Base-by-base conservation (phyloP, 176 grass and related monocot species). In the Zoysia pacifica region DNA sequence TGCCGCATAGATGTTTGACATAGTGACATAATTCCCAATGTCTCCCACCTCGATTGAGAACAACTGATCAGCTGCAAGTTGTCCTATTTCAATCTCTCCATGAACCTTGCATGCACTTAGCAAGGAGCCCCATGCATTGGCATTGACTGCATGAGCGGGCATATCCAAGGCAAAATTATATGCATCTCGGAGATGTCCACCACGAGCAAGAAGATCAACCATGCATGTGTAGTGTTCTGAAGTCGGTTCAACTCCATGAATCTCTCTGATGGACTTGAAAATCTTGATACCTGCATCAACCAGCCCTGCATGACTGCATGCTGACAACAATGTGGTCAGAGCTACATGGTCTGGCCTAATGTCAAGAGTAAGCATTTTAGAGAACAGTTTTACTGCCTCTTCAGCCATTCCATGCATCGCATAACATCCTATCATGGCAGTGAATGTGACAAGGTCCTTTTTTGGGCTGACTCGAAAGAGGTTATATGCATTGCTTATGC, bases 351-450 rank as follows among this genome's bases (percentile, higher is more conserved):
- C 92, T 18, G 84, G 92, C 47, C 65, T 89, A 62, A 94, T 87
- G 76, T 65, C 13, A 78, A 84, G 72, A 72, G 39, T 77, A 85
- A 91, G 74, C 92, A 94, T 91, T 82, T 87, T 37, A 67, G 59
- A 86, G 71, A 91, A 94, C 10, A 94, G 63, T 36, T 77, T 48
- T 14, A 91, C 60, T 69, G 89, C 86, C 37, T 89, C 61, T 45
- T 94, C 81, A 65, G 92, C 86, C 89, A 89, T 82, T 46, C 92
- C 92, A 76, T 91, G 84, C 89, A 94, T 91, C 18, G 89, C 92
- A 77, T 87, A 94, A 68, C 84, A 87, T 68, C 92, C 82, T 45
- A 94, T 72, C 92, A 94, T 89, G 62, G 89, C 81, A 58, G 89
- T 94, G 76, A 87, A 94, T 35, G 46, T 83, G 41, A 94, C 77